A percentile compares a stretch with the other conserved stretches of the same genome.
phyloP scores from a whole-genome alignment of 179 eudicot species.

The Beta corolliflora region DNA sequence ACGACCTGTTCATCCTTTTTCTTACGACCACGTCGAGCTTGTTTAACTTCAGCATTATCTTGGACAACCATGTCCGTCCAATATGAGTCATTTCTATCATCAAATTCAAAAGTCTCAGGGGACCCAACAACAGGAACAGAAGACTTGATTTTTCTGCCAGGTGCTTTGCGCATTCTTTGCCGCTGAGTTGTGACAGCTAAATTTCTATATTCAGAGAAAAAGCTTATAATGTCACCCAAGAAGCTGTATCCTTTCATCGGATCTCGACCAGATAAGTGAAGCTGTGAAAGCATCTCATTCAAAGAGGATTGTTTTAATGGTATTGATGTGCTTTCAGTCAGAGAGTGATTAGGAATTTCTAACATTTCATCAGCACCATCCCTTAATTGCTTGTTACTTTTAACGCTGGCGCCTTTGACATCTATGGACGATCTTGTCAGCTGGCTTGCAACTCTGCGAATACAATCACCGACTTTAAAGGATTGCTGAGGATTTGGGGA shows the following conservation, averaged over 20 bases:
- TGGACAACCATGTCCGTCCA: slow-evolving; percentile 92
- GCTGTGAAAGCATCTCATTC: slow-evolving; percentile 65
- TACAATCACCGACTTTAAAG: slow-evolving; percentile 85
- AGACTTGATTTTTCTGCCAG: slow-evolving; percentile 61
- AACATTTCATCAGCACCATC: slow-evolving; percentile 39
- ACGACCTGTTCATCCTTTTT: slow-evolving; percentile 42
- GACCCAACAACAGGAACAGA: slow-evolving; percentile 39
- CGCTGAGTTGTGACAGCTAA: slow-evolving; percentile 46
- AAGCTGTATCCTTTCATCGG: slow-evolving; percentile 59
- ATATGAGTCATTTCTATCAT: slow-evolving; percentile 85
- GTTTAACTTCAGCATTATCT: slow-evolving; percentile 62
- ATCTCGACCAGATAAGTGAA: slow-evolving; percentile 63
- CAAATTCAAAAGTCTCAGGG: slow-evolving; percentile 77
- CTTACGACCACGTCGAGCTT: slow-evolving; percentile 44
- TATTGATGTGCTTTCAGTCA: slow-evolving; percentile 32
- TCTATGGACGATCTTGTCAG: slow-evolving; percentile 58
- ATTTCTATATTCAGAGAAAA: slow-evolving; percentile 66
- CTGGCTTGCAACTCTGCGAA: slow-evolving; percentile 85
- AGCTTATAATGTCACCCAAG: slow-evolving; percentile 33
- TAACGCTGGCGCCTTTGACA: slow-evolving; percentile 35
- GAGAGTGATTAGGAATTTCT: slow-evolving; percentile 38
- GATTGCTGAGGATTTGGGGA: slow-evolving; percentile 64
- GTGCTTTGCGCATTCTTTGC: slow-evolving; percentile 37
- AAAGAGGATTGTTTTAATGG: slow-evolving; percentile 45
- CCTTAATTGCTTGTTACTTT: slow-evolving; percentile 19